Evolutionary conservation across 1,139 yeast species (phyloP).

Genomic region (Yamadazyma jaroonii): DNA sequence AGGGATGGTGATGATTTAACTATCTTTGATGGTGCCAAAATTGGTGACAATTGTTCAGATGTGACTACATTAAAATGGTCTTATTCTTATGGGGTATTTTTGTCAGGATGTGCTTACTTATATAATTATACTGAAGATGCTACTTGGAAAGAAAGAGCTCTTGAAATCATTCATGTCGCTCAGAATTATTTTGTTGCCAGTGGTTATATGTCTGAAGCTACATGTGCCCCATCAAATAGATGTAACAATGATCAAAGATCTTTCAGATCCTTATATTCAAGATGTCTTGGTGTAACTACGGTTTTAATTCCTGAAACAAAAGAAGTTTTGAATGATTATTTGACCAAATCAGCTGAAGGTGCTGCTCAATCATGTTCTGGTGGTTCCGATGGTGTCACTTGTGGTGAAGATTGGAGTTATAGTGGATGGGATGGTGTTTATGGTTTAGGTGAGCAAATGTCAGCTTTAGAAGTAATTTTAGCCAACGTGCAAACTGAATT

Average conservation of each 20-base stretch:
- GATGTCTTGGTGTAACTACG: constrained; percentile 62
- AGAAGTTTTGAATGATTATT: constrained; percentile 39
- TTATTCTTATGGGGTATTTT: constrained; percentile 72
- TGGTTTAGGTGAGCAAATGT: constrained; percentile 80
- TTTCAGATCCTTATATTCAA: constrained; percentile 69
- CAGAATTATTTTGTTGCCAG: constrained; percentile 41
- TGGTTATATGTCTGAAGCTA: constrained; percentile 59
- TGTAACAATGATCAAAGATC: constrained; percentile 79
- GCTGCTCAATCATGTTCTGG: constrained; percentile 75
- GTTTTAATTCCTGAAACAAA: constrained; percentile 52
- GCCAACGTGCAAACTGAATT: constrained; percentile 27
- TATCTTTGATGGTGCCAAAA: constrained; percentile 73
- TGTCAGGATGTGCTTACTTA: constrained; percentile 71
- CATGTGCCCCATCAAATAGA: constrained; percentile 48
- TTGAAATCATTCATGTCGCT: constrained; percentile 50
- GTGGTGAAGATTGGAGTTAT: constrained; percentile 65
- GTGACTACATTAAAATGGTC: constrained; percentile 63
- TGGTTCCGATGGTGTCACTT: constrained; percentile 72
- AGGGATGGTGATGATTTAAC: constrained; percentile 35
- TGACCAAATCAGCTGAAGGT: constrained; percentile 55
- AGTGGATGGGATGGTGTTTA: constrained; percentile 60
- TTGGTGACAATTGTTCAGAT: constrained; percentile 53
- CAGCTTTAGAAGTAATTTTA: constrained; percentile 66
- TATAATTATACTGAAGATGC: constrained; percentile 61
- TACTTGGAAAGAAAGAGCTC: constrained; percentile 56